phyloP scores from a whole-genome alignment of 345 rosid species.

The Sapria himalayana region DNA sequence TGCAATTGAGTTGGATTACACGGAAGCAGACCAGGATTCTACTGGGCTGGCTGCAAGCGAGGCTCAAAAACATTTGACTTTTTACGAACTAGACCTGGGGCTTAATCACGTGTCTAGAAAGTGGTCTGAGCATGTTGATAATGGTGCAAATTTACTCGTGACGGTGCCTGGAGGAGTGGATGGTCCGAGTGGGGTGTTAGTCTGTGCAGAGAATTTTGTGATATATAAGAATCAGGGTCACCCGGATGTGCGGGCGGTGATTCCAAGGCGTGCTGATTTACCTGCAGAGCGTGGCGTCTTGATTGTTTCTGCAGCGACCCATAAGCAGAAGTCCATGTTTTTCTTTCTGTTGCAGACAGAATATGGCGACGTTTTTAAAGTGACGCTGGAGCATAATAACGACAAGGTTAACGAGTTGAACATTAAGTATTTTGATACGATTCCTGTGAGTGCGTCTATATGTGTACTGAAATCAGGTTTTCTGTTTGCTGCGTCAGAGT shows the following conservation, averaged over 20 bases:
- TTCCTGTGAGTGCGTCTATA: slow-evolving; percentile 67
- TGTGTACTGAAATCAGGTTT: slow-evolving; percentile 86
- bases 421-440: slow-evolving; percentile 86
- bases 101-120: slow-evolving; percentile 92
- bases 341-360: slow-evolving; percentile 93
- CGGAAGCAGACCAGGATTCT: slow-evolving; percentile 82
- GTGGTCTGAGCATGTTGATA: slow-evolving; percentile 90
- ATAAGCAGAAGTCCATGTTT: slow-evolving; percentile 74
- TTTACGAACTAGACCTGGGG: slow-evolving; percentile 86
- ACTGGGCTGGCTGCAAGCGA: slow-evolving; percentile 74
- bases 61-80: slow-evolving; percentile 91
- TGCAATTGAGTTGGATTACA: slow-evolving; percentile 84
- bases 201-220: slow-evolving; percentile 93
- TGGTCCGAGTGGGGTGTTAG: slow-evolving; percentile 92
- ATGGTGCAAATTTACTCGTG: slow-evolving; percentile 94
- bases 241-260: slow-evolving; percentile 74
- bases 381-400: slow-evolving; percentile 52
- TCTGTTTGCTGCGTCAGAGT: slow-evolving; percentile 81
- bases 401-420: slow-evolving; percentile 63
- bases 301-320: slow-evolving; percentile 79
- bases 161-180: slow-evolving; percentile 97
- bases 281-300: slow-evolving; percentile 86
- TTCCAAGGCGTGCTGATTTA: slow-evolving; percentile 79
- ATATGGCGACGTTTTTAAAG: slow-evolving; percentile 85
- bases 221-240: slow-evolving; percentile 93